Percentiles rank a stretch among this genome's conserved stretches.
phyloP scores from a whole-genome alignment of 331 rosid genomes.

The Acacia concinna region DNA sequence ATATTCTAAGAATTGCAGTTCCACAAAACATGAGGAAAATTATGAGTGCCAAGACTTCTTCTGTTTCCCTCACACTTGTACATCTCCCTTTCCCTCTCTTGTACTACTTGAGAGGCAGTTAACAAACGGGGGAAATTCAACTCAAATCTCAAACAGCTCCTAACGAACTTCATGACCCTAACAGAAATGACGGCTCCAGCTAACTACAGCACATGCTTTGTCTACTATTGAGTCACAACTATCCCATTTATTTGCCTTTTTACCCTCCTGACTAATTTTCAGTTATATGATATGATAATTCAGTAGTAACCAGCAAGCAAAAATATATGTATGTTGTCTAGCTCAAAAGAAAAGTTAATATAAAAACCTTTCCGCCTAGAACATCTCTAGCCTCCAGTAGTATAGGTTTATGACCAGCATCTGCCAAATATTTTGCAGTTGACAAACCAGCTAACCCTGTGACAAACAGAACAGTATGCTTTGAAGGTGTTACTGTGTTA shows the following conservation, averaged over 20 bases:
- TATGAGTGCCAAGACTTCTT: too few relatives aligned
- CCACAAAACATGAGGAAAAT: too few relatives aligned
- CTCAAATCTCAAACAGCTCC: background rate
- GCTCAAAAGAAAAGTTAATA: slow-evolving; percentile 37
- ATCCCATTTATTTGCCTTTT: background rate
- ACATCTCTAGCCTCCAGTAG: slow-evolving; percentile 93
- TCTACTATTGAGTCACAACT: background rate
- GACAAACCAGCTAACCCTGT: slow-evolving; percentile 96
- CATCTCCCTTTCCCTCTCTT: too few relatives aligned
- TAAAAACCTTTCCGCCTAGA: slow-evolving; percentile 94
- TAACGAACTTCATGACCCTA: background rate
- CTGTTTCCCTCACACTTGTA: too few relatives aligned
- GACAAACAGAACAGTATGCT: slow-evolving; percentile 25
- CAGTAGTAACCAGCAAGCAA: slow-evolving; percentile 12
- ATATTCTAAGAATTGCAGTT: too few relatives aligned
- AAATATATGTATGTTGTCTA: slow-evolving; percentile 11
- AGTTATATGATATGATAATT: background rate
- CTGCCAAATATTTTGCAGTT: slow-evolving; percentile 95
- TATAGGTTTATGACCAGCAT: slow-evolving; percentile 95
- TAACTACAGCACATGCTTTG: background rate
- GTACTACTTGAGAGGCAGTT: too few relatives aligned
- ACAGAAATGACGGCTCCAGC: background rate
- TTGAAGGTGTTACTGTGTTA: background rate
- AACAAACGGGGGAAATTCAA: too few relatives aligned
- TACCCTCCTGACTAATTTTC: background rate